Base-by-base conservation (phyloP, 345 rosid species). In the Murraya paniculata region DNA sequence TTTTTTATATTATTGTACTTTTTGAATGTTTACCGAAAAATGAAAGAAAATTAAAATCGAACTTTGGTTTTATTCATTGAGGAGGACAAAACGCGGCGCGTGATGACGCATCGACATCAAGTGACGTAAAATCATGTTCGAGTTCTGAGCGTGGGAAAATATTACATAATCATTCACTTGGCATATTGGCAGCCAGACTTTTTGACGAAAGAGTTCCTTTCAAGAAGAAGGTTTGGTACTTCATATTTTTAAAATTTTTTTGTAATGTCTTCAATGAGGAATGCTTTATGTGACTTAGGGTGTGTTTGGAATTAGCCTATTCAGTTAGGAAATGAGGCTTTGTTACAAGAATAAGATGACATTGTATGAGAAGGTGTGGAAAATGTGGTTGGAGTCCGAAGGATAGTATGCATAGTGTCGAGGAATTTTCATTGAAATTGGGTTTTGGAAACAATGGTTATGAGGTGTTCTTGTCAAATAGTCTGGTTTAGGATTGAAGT, bases 141-240 rank as follows among this genome's bases (percentile, higher is more conserved):
- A 69, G 72, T 60, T 76, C 84, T 31, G 45, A 62, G 36, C 39
- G 55, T 31, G 73, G 39, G 65, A 77, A 60, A 64, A 27, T 22
- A 58, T 71, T 58, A 36, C 74, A 80, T 27, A 73, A 56, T 69
- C 58, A 65, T 68, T 80, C 77, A 41, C 76, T 85, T 21, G 38
- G 81, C 59, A 14, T 50, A 33, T 77, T 84, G 80, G 78, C 79
- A 0, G 60, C 84, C 9, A 90, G 77, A 69, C 68, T 87, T 48
- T 78, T 83, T 64, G 91, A 88, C 75, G 93, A 88, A 36, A 84
- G 59, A 67, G 61, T 87, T 81, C 88, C 91, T 28, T 33, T 83
- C 10, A 86, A 73, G 45, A 87, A 86, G 86, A 86, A 87, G 93
- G 91, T 90, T 59, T 53, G 50, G 18, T 45, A 45, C 50, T 11